phyloP scores from a whole-genome alignment of 768 basidiomycete genomes.

The Russula earlei region DNA sequence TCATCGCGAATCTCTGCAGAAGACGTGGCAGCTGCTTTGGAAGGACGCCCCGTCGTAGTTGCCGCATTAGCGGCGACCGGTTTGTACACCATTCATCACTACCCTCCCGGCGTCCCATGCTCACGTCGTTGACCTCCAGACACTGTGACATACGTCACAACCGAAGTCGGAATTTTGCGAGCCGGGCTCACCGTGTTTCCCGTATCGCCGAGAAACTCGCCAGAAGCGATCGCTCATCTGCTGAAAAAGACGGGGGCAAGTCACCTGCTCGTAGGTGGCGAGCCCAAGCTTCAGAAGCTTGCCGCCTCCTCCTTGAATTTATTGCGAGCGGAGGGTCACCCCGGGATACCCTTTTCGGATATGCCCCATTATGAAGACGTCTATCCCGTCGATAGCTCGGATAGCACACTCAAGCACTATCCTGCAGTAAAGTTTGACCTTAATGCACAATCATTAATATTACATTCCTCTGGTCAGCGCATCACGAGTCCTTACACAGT shows the following conservation, averaged over 20 bases:
- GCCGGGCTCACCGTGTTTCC: conserved; percentile 34
- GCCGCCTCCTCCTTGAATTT: conserved; percentile 10
- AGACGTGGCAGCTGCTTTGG: neutral
- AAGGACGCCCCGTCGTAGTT: conserved; percentile 17
- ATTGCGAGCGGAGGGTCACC: conserved; percentile 1
- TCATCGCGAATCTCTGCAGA: conserved; percentile 7
- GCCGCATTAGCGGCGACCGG: conserved; percentile 20
- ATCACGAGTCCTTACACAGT: neutral
- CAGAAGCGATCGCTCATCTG: conserved; percentile 29
- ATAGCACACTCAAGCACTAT: conserved; percentile 7
- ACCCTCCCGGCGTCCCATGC: neutral
- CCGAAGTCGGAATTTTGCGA: conserved; percentile 29
- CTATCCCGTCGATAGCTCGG: conserved; percentile 7
- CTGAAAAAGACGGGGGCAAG: conserved; percentile 23
- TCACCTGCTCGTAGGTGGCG: conserved; percentile 25
- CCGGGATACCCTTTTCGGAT: neutral
- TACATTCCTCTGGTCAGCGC: conserved; percentile 25
- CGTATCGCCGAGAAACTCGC: conserved; percentile 34
- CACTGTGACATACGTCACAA: conserved; percentile 21
- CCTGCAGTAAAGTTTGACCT: conserved; percentile 14
- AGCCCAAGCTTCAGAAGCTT: conserved; percentile 18
- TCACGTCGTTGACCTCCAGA: conserved; percentile 11
- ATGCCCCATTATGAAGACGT: conserved; percentile 24
- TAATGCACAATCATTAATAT: conserved; percentile 20
- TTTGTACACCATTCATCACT: neutral